Evolutionary conservation across 1,284 basidiomycete species (phyloP).

Genomic region (Xanthoconium separans): DNA sequence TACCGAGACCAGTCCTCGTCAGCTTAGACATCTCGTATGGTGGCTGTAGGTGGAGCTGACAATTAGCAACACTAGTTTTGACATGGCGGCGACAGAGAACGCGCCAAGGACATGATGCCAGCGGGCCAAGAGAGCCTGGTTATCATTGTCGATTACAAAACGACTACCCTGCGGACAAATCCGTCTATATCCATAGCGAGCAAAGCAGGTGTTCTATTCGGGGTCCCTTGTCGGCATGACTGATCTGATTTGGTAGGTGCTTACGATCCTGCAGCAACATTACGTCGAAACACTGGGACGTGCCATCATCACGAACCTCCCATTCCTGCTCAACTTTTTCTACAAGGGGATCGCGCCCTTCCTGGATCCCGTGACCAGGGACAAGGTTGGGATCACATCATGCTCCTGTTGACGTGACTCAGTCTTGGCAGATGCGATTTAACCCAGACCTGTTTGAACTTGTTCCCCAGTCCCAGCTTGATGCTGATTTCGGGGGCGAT

Average conservation of each 20-base stretch:
- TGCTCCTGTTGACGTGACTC: neutral
- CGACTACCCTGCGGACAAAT: slow-evolving; percentile 76
- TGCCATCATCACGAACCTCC: slow-evolving; percentile 84
- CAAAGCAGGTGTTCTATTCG: slow-evolving; percentile 46
- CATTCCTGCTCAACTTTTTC: slow-evolving; percentile 78
- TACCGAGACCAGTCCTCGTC: slow-evolving; percentile 71
- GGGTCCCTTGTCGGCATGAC: neutral
- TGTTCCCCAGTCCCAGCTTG: slow-evolving; percentile 74
- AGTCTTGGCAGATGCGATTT: slow-evolving; percentile 71
- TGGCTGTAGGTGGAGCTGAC: slow-evolving; percentile 57
- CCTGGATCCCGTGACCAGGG: slow-evolving; percentile 86
- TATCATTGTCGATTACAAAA: slow-evolving; percentile 84
- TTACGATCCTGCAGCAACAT: slow-evolving; percentile 86
- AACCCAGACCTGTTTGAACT: slow-evolving; percentile 81
- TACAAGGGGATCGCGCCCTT: slow-evolving; percentile 87
- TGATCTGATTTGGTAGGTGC: slow-evolving; percentile 41
- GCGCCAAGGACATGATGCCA: slow-evolving; percentile 85
- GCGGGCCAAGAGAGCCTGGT: slow-evolving; percentile 77
- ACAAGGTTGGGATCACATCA: slow-evolving; percentile 57
- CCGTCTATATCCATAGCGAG: slow-evolving; percentile 77
- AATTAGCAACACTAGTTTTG: slow-evolving; percentile 1
- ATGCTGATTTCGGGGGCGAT: slow-evolving; percentile 80
- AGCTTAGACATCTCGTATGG: slow-evolving; percentile 82
- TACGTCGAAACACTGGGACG: slow-evolving; percentile 89
- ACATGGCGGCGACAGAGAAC: slow-evolving; percentile 52